Base-by-base conservation (phyloP, 345 rosid genomes). In the Tarenaya hassleriana region DNA sequence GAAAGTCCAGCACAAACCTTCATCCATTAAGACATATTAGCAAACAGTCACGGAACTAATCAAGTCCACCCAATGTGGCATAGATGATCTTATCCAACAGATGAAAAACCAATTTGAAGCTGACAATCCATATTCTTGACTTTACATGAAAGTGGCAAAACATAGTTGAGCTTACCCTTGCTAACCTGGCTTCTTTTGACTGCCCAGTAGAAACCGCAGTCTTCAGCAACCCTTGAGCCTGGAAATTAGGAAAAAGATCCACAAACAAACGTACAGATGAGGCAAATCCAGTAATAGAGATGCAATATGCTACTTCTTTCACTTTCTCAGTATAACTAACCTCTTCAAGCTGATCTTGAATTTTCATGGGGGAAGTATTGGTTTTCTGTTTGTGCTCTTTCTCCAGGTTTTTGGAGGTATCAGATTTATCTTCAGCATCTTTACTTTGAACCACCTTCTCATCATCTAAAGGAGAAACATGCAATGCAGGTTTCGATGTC, bases 1-100 rank as follows among this genome's bases (percentile, higher is more conserved):
- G 92, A 83, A 62, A 94, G 91, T 62, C 97, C 97, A 73, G 90
- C 85, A 68, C 97, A 88, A 51, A 88, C 91, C 99, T 94, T 60
- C 41, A 50, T 11, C 53, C 43, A 31, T 55, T 61, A 67, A 56
- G 38, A 43, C 31, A 60, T 6, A 47, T 8, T 51, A 52, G 6
- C 31, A 51, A 38, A 32, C 42, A 58, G 15, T 16, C 29, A 24
- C 18, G 19, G 52, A 59, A 24, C 1, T 39, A 34, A 17, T 40
- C 41, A 61, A 1, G 7, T 29, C 19, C 32, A 34, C 16, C 40
- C 20, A 29, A 37, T 11, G 7, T 52, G 44, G 55, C 55, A 52
- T 59, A 34, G 16, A 10, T 16, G 18, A 38, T 66, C 49, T 33
- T 44, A 37, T 51, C 42, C 3, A 39, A 38, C 19, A 34, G 15